Evolutionary conservation across 2,329 filamentous ascomycete species (phyloP).

Genomic region (Aspergillus fumigatiaffinis): DNA sequence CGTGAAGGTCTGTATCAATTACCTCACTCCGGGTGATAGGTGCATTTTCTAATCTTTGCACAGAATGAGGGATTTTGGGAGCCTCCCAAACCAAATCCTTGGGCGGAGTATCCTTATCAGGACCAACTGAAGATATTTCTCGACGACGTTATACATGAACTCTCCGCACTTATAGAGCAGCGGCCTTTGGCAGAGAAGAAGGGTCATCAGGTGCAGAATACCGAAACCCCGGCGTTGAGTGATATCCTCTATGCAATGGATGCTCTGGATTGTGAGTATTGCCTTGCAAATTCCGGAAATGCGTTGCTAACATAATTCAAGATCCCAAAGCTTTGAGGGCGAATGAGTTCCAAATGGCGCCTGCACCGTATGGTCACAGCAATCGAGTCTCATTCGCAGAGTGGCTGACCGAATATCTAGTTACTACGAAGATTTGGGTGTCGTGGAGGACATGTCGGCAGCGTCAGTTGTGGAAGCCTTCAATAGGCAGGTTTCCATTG

Average conservation of each 20-base stretch:
- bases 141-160: conserved; percentile 58
- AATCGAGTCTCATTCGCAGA: neutral
- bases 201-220: conserved; percentile 26
- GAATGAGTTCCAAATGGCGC: conserved; percentile 29
- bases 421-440: conserved; percentile 61
- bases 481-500: conserved; percentile 54
- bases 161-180: conserved; percentile 50
- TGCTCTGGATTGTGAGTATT: conserved; percentile 30
- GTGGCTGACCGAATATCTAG: conserved; percentile 24
- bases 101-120: conserved; percentile 35
- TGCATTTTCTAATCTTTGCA: conserved; percentile 1
- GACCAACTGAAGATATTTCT: conserved; percentile 46
- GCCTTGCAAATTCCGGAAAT: neutral
- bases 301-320: conserved; percentile 16
- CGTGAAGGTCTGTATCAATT: conserved; percentile 36
- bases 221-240: conserved; percentile 32
- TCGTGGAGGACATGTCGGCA: conserved; percentile 60
- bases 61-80: conserved; percentile 41
- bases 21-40: neutral
- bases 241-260: conserved; percentile 39
- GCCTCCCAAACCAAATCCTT: conserved; percentile 36
- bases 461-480: conserved; percentile 60
- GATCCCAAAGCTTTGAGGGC: conserved; percentile 26
- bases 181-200: conserved; percentile 39
- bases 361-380: conserved; percentile 28